Percentiles rank a stretch among this genome's conserved stretches.
These are phyloP conservation scores for Ogataea haglerorum DNA, from an alignment of 805 yeast species.

Conservation along the genomic window DNA sequence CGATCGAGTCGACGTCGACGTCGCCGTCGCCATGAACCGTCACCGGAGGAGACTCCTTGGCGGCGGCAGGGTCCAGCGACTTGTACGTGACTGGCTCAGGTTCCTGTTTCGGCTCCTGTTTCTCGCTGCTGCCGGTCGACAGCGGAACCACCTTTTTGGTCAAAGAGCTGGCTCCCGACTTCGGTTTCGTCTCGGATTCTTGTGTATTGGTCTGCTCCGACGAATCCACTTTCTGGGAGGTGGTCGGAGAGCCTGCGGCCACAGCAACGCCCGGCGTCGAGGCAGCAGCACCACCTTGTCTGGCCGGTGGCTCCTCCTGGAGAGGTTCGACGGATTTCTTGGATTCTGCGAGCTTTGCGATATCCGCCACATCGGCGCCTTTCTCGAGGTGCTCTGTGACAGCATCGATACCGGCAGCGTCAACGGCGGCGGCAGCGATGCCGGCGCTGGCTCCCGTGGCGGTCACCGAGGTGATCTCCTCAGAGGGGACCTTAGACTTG, in stretches of 20 bases:
- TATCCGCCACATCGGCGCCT: conserved; percentile 15
- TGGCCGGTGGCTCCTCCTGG: conserved; percentile 30
- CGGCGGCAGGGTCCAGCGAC: conserved; percentile 1
- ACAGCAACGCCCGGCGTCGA: neutral
- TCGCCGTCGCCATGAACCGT: conserved; percentile 18
- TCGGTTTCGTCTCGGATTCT: conserved; percentile 31
- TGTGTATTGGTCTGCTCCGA: conserved; percentile 38
- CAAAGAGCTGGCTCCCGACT: conserved; percentile 23
- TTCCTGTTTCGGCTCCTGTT: conserved; percentile 8
- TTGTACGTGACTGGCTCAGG: conserved; percentile 18
- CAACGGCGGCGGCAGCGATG: conserved; percentile 20
- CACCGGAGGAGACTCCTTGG: neutral
- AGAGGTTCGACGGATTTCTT: conserved; percentile 31
- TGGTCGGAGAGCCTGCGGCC: conserved; percentile 19
- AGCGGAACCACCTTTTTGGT: conserved; percentile 16
- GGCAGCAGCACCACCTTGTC: conserved; percentile 3
- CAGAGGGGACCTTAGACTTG: neutral
- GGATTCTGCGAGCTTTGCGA: conserved; percentile 6
- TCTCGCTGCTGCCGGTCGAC: conserved; percentile 24
- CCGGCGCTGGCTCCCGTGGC: conserved; percentile 26
- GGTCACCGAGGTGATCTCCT: conserved; percentile 17
- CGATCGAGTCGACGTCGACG: conserved; percentile 25
- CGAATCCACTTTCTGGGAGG: conserved; percentile 32
- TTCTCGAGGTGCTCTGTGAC: conserved; percentile 15
- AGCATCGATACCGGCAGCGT: conserved; percentile 24